Evolutionary conservation across 805 yeast genomes (phyloP).

Genomic region (Wickerhamomyces rabaulensis): DNA sequence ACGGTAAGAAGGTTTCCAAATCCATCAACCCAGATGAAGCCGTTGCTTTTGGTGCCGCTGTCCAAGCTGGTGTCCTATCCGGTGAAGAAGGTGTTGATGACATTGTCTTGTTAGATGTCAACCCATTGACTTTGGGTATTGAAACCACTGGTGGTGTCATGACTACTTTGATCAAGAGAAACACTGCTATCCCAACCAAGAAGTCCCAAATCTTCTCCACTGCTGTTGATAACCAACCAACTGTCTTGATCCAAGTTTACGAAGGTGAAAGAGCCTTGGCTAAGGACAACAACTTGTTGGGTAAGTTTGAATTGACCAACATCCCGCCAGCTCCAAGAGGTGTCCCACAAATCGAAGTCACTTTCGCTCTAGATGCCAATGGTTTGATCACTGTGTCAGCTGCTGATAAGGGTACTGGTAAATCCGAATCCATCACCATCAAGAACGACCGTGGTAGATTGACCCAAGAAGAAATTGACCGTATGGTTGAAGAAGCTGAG

Average conservation of each 20-base stretch:
- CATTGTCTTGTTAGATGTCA: constrained; percentile 85
- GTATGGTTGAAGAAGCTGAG: constrained; percentile 97
- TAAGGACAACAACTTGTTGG: constrained; percentile 85
- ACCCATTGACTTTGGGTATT: constrained; percentile 91
- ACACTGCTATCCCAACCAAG: constrained; percentile 92
- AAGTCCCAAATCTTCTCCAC: constrained; percentile 94
- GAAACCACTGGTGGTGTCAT: constrained; percentile 97
- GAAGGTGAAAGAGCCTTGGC: constrained; percentile 97
- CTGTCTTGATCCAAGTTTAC: constrained; percentile 87
- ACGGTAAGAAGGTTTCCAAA: constrained; percentile 94
- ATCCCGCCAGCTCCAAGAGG: constrained; percentile 93
- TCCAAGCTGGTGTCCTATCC: constrained; percentile 95
- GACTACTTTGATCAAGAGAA: constrained; percentile 93
- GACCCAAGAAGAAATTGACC: constrained; percentile 89
- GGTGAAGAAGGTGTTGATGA: constrained; percentile 95
- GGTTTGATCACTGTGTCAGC: constrained; percentile 86
- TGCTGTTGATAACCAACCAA: constrained; percentile 94
- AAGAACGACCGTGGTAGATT: constrained; percentile 93
- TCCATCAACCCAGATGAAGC: constrained; percentile 99
- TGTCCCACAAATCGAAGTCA: constrained; percentile 84
- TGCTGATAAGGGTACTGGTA: constrained; percentile 91
- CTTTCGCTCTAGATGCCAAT: constrained; percentile 82
- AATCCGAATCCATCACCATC: constrained; percentile 84
- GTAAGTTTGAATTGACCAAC: constrained; percentile 81
- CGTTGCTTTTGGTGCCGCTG: constrained; percentile 99